These are phyloP conservation scores for Nicotiana attenuata DNA, from an alignment of 257 asterid genomes.

Conservation along the genomic window DNA sequence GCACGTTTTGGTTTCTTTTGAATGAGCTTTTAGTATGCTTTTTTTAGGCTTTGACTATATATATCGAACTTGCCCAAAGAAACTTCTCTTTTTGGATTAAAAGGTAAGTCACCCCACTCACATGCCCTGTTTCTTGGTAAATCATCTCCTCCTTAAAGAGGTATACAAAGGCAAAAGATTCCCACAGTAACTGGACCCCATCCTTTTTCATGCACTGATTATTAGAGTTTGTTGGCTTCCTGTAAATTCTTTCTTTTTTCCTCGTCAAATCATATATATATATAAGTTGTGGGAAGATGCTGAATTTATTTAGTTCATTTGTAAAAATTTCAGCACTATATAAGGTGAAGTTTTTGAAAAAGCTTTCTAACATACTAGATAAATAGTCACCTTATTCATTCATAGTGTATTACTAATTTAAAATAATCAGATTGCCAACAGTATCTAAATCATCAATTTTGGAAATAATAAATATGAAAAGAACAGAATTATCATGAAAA, in stretches of 20 bases:
- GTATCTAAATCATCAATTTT: no score
- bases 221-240: conserved; percentile 42
- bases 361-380: no score
- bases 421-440: no score
- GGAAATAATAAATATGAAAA: no score
- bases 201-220: conserved; percentile 31
- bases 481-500: no score
- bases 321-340: no score
- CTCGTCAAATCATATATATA: background rate
- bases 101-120: conserved; percentile 75
- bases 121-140: conserved; percentile 66
- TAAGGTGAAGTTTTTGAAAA: no score
- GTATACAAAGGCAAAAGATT: conserved; percentile 29
- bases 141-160: conserved; percentile 11
- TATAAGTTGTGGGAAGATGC: no score
- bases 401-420: no score
- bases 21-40: conserved; percentile 52
- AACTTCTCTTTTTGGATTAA: conserved; percentile 88
- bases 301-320: no score
- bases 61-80: conserved; percentile 51
- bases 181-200: conserved; percentile 53
- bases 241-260: conserved; percentile 11
- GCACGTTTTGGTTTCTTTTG: conserved; percentile 31
- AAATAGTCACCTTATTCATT: no score
- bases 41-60: conserved; percentile 11